Evolutionary conservation across 140 eudicot species (phyloP).

Genomic region (Anethum foeniculum): DNA sequence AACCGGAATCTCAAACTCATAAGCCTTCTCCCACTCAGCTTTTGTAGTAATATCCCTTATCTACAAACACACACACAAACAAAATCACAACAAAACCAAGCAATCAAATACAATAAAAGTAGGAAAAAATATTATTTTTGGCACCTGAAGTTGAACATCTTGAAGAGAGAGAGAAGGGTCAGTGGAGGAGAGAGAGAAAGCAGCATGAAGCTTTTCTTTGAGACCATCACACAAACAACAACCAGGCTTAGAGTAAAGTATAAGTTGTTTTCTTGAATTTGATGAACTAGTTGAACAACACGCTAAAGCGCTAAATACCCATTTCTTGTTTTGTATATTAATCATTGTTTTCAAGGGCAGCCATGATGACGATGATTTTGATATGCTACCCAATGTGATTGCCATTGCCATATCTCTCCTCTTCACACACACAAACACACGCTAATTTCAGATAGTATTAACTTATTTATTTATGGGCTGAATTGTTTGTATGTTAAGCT

Average conservation of each 20-base stretch:
- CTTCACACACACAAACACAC: background rate
- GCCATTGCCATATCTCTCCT: conserved; percentile 8
- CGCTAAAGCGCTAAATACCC: conserved; percentile 6
- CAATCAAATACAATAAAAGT: background rate
- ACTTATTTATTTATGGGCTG: background rate
- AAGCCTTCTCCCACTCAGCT: conserved; percentile 87
- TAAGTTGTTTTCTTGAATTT: conserved; percentile 31
- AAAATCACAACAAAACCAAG: background rate
- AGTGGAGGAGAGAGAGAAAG: conserved; percentile 46
- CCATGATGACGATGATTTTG: conserved; percentile 8
- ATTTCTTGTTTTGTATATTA: background rate
- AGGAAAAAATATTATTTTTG: too few species aligned
- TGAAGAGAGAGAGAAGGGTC: conserved; percentile 43
- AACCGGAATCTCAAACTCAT: conserved; percentile 60
- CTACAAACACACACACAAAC: conserved; percentile 21
- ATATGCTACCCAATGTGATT: background rate
- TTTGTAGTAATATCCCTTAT: conserved; percentile 83
- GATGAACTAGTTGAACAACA: conserved; percentile 16
- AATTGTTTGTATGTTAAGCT: too few species aligned
- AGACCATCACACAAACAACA: conserved; percentile 98
- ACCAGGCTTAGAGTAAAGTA: conserved; percentile 93
- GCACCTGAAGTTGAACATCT: conserved; percentile 67
- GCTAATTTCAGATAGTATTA: background rate
- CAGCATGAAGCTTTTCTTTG: conserved; percentile 74
- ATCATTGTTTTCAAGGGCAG: background rate